These are phyloP conservation scores for Dittrichia graveolens DNA, from an alignment of 129 eudicot genomes.

Conservation along the genomic window DNA sequence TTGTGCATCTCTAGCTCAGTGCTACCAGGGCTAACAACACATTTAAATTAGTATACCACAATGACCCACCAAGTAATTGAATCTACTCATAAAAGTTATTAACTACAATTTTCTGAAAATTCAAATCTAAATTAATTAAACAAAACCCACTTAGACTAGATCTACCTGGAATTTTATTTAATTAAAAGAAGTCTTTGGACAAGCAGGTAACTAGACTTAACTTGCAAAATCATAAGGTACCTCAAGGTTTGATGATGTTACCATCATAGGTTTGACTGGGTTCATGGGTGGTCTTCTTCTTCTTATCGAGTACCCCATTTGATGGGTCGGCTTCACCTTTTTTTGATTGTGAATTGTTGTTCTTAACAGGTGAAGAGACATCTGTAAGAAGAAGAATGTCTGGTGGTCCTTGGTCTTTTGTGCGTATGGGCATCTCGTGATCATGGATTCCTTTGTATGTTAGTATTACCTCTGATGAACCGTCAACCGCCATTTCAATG, in stretches of 20 bases:
- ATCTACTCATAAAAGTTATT: slow-evolving; percentile 24
- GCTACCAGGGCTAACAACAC: not conserved
- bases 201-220: slow-evolving; percentile 5
- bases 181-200: slow-evolving; percentile 24
- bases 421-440: slow-evolving; percentile 68
- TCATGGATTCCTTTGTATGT: slow-evolving; percentile 87
- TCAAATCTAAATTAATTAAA: slow-evolving; percentile 26
- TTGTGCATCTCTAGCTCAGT: not conserved
- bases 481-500: slow-evolving; percentile 72
- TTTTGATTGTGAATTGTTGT: slow-evolving; percentile 29
- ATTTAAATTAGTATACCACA: slow-evolving; percentile 29
- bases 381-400: slow-evolving; percentile 39
- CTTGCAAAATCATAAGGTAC: slow-evolving; percentile 19
- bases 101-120: slow-evolving; percentile 15
- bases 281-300: not conserved
- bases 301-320: slow-evolving; percentile 22
- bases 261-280: not conserved
- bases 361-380: slow-evolving; percentile 43
- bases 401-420: slow-evolving; percentile 54
- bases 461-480: slow-evolving; percentile 51
- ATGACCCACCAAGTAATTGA: slow-evolving; percentile 11
- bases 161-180: slow-evolving; percentile 31
- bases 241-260: slow-evolving; percentile 1
- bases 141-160: slow-evolving; percentile 25
- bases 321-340: slow-evolving; percentile 37